Percentiles rank a stretch among this genome's conserved stretches.
These are phyloP conservation scores for Gliomastix tumulicola DNA, from an alignment of 2,329 filamentous ascomycete genomes.

Conservation along the genomic window DNA sequence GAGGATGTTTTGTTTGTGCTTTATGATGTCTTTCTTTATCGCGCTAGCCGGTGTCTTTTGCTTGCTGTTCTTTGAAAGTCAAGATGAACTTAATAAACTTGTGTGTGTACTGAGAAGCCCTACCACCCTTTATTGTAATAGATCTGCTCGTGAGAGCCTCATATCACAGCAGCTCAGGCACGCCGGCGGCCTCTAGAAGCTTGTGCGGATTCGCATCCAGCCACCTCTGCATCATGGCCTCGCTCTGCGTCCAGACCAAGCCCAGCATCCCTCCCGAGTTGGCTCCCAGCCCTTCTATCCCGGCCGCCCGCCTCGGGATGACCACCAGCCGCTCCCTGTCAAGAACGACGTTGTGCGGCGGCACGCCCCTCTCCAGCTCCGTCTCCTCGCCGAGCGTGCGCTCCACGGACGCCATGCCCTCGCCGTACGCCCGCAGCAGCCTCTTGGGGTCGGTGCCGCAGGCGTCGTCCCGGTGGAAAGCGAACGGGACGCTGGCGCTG, in stretches of 20 bases:
- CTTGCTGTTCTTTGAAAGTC: no score
- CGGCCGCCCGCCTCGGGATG: constrained; percentile 30
- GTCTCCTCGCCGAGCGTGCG: constrained; percentile 1
- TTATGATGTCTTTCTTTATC: no score
- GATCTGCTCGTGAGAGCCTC: neutral
- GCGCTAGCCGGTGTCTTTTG: no score
- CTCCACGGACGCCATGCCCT: constrained; percentile 3
- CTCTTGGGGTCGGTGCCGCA: constrained; percentile 1
- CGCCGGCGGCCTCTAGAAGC: constrained; percentile 6
- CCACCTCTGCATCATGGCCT: constrained; percentile 5
- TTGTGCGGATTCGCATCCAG: constrained; percentile 4
- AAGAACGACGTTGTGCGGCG: constrained; percentile 35
- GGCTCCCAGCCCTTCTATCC: constrained; percentile 24
- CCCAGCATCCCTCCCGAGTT: constrained; percentile 42
- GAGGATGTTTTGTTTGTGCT: no score
- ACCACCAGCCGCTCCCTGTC: constrained; percentile 36
- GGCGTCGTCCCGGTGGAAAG: constrained; percentile 15
- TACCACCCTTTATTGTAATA: no score
- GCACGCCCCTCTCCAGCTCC: constrained; percentile 2
- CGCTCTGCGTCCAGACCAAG: constrained; percentile 10
- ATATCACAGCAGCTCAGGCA: constrained; percentile 3
- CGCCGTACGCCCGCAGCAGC: constrained; percentile 13
- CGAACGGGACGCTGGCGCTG: constrained; percentile 15
- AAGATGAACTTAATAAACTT: no score
- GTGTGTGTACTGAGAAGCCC: no score